Conservation (phyloP, 768 basidiomycete species). For the Trametes villosa region DNA sequence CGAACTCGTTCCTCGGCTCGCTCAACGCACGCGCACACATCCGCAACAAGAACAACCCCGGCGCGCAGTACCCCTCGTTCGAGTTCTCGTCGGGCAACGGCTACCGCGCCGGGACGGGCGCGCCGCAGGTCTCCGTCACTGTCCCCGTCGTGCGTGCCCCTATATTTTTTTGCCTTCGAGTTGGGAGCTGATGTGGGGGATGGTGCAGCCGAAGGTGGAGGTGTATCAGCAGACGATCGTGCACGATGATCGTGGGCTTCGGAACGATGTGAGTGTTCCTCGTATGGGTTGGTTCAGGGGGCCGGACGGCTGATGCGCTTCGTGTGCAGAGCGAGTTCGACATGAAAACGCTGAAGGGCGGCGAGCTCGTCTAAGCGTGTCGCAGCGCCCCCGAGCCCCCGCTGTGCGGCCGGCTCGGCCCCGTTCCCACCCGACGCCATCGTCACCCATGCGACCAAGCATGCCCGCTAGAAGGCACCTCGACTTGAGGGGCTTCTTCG, state of each 20-base stretch:
- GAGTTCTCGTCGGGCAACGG: constrained; percentile 7
- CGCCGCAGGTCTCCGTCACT: not conserved
- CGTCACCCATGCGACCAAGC: too few relatives aligned
- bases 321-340: not conserved
- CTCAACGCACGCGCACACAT: constrained; percentile 17
- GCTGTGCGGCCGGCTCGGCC: too few relatives aligned
- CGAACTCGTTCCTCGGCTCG: constrained; percentile 19
- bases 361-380: constrained; percentile 15
- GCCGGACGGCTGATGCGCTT: not conserved
- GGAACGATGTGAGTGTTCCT: constrained; percentile 1
- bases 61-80: constrained; percentile 9
- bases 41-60: constrained; percentile 4
- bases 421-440: too few relatives aligned
- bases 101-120: not conserved
- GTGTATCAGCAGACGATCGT: constrained; percentile 16
- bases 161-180: not conserved
- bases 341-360: constrained; percentile 16
- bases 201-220: constrained; percentile 11
- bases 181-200: not conserved
- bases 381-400: too few relatives aligned
- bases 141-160: not conserved
- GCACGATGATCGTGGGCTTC: constrained; percentile 11
- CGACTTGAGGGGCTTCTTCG: too few relatives aligned
- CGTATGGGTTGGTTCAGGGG: not conserved
- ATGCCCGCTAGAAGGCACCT: too few relatives aligned